Conservation (phyloP, 495 filamentous ascomycete genomes). For the Jackrogersella minutella region DNA sequence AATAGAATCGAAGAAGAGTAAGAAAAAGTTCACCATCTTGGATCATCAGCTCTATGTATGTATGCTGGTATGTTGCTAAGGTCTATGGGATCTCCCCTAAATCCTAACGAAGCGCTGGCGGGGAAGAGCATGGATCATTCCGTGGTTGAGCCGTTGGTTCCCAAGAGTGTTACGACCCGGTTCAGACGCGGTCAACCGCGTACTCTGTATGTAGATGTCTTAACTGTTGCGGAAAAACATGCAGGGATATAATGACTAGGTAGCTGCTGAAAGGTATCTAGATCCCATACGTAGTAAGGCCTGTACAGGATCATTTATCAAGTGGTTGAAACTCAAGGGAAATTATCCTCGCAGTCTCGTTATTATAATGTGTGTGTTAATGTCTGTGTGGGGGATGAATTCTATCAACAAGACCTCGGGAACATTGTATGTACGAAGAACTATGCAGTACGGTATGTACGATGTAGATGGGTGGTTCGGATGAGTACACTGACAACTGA, state of each 20-base stretch:
- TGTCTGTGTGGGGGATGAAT: no score
- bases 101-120: conserved; percentile 25
- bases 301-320: conserved; percentile 11
- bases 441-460: background rate
- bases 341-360: background rate
- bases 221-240: conserved; percentile 30
- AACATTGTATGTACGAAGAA: no score
- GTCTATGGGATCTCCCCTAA: background rate
- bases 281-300: conserved; percentile 15
- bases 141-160: conserved; percentile 23
- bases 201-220: no score
- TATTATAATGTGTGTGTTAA: background rate
- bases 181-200: conserved; percentile 36
- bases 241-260: conserved; percentile 30
- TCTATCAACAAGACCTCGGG: conserved; percentile 2
- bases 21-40: conserved; percentile 16
- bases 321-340: conserved; percentile 6
- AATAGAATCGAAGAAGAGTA: background rate
- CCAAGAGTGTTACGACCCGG: conserved; percentile 11
- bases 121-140: conserved; percentile 30
- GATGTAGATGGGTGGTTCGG: background rate
- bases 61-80: background rate
- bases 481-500: background rate
- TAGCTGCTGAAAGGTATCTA: conserved; percentile 8
- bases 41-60: background rate